Conservation (phyloP, 225 moss, liverwort and hornwort species). For the Sphagnum tenellum region DNA sequence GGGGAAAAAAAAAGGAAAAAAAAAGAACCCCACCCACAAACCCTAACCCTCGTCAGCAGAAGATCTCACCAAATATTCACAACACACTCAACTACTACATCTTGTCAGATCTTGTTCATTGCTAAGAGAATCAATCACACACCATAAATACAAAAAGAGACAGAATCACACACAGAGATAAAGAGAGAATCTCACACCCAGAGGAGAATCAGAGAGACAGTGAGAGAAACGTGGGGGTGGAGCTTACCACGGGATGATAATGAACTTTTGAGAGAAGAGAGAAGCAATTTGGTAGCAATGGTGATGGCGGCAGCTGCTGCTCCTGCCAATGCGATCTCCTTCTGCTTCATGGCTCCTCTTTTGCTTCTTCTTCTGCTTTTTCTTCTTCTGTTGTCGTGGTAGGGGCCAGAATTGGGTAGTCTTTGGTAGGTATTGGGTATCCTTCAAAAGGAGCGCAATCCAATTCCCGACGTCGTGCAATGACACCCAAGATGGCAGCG, state of each 20-base stretch:
- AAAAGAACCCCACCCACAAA: too few species aligned
- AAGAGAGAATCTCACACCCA: neutral
- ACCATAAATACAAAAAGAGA: neutral
- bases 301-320: slow-evolving; percentile 38
- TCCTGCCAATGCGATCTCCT: slow-evolving; percentile 32
- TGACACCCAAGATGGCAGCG: too few species aligned
- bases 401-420: too few species aligned
- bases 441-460: too few species aligned
- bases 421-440: too few species aligned
- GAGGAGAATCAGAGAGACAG: too few species aligned
- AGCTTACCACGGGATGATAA: slow-evolving; percentile 13
- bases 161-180: neutral
- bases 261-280: slow-evolving; percentile 19
- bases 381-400: too few species aligned
- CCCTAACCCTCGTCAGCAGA: too few species aligned
- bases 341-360: slow-evolving; percentile 18
- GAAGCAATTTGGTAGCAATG: slow-evolving; percentile 23
- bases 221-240: neutral
- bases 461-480: too few species aligned
- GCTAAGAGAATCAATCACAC: neutral
- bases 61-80: too few species aligned
- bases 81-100: too few species aligned
- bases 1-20: too few species aligned
- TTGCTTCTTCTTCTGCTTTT: neutral
- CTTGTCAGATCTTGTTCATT: neutral